Conservation (phyloP, 2,329 filamentous ascomycete genomes). For the Verruconis gallopava region DNA sequence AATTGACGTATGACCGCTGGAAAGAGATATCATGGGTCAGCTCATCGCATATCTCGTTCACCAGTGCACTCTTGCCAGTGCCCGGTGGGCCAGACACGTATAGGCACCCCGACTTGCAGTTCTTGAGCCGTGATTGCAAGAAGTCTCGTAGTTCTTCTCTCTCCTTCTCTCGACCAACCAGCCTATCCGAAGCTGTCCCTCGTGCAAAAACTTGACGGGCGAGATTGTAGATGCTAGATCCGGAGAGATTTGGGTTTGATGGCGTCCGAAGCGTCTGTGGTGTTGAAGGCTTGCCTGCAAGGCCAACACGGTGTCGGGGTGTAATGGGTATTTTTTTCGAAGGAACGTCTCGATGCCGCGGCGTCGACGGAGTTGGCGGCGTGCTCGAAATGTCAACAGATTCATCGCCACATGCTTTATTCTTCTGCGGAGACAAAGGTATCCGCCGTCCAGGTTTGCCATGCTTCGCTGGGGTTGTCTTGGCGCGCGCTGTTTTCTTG, state of each 20-base stretch:
- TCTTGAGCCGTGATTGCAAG: conserved; percentile 48
- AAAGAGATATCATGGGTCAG: conserved; percentile 40
- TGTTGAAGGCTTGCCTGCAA: conserved; percentile 60
- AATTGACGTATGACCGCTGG: conserved; percentile 75
- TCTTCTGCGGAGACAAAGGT: conserved; percentile 32
- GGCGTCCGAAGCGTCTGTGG: conserved; percentile 69
- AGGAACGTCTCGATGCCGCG: conserved; percentile 68
- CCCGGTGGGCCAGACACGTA: conserved; percentile 94
- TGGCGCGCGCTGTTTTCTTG: conserved; percentile 21
- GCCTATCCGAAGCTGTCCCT: conserved; percentile 57
- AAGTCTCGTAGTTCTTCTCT: conserved; percentile 55
- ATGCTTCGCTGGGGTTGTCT: conserved; percentile 36
- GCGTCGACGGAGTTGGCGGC: conserved; percentile 49
- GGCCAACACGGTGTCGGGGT: conserved; percentile 71
- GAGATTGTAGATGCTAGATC: conserved; percentile 70
- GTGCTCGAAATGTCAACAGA: conserved; percentile 31
- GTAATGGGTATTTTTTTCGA: conserved; percentile 58
- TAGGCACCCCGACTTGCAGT: conserved; percentile 61
- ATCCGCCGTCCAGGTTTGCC: conserved; percentile 29
- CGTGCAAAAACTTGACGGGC: conserved; percentile 80
- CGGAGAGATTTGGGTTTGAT: conserved; percentile 49
- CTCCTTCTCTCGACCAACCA: conserved; percentile 66
- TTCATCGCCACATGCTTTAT: conserved; percentile 31
- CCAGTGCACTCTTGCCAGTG: conserved; percentile 91
- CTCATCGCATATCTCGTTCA: conserved; percentile 61